A percentile compares a stretch with the other conserved stretches of the same genome.
phyloP scores from a whole-genome alignment of 331 rosid genomes.

The Malus hybrid region DNA sequence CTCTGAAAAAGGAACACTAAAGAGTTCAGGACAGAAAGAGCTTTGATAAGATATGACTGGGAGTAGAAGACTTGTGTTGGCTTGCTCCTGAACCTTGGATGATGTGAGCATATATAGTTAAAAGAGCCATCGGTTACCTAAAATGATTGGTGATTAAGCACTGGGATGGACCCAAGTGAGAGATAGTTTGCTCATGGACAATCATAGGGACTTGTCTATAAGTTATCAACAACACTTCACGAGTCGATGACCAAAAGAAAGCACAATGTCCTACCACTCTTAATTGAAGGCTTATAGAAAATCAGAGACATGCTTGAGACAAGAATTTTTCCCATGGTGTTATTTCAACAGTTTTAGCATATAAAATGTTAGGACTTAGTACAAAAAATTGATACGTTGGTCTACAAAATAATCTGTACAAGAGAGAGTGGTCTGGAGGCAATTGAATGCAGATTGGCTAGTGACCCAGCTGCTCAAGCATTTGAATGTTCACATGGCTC shows the following conservation, averaged over 20 bases:
- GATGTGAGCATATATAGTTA: neutral
- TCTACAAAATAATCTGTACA: neutral
- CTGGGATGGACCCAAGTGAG: neutral
- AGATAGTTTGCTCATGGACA: neutral
- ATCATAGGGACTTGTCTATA: neutral
- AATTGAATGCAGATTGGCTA: neutral
- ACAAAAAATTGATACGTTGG: neutral
- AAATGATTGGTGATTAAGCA: neutral
- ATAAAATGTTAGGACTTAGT: neutral
- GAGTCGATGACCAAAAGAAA: too few species aligned
- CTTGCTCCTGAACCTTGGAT: neutral
- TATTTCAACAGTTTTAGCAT: neutral
- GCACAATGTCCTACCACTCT: too few species aligned
- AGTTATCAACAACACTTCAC: too few species aligned
- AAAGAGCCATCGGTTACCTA: neutral
- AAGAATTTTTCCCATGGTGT: neutral
- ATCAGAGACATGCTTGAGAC: neutral
- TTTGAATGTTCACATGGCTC: too few species aligned
- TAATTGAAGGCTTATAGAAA: too few species aligned
- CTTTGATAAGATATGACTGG: neutral
- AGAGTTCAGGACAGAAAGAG: neutral
- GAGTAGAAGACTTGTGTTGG: neutral
- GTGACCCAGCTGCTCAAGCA: too few species aligned
- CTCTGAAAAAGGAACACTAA: neutral
- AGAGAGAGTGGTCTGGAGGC: neutral